phyloP scores from a whole-genome alignment of 805 yeast genomes.

The Starmerella roubikii region DNA sequence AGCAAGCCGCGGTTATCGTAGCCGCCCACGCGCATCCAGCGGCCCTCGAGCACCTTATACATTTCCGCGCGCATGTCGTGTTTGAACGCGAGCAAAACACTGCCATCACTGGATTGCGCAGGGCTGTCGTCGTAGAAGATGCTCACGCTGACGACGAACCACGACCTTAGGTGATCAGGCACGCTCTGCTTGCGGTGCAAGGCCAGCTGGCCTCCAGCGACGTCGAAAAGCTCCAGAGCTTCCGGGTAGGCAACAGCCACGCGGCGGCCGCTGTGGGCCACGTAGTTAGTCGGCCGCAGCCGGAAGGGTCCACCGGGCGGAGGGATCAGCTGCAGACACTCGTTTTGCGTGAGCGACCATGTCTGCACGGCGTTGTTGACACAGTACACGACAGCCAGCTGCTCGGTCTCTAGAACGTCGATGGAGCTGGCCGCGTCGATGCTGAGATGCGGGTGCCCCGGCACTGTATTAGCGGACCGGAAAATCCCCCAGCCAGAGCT shows the following conservation, averaged over 20 bases:
- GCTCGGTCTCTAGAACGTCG: constrained; percentile 22
- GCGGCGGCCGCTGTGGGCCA: constrained; percentile 1
- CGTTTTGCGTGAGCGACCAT: constrained; percentile 39
- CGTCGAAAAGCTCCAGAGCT: constrained; percentile 5
- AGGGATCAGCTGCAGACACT: constrained; percentile 18
- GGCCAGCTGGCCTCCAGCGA: background rate
- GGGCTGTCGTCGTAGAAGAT: background rate
- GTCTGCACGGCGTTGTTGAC: constrained; percentile 41
- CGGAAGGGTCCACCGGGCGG: constrained; percentile 1
- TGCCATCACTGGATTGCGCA: too few species aligned
- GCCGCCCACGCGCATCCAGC: constrained; percentile 7
- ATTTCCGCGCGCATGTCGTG: constrained; percentile 11
- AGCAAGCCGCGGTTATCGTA: constrained; percentile 3
- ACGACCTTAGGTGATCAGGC: constrained; percentile 5
- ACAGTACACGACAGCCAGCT: constrained; percentile 35
- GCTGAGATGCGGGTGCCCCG: constrained; percentile 33
- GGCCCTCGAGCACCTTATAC: background rate
- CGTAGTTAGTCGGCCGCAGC: constrained; percentile 12
- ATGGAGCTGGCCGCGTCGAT: constrained; percentile 29
- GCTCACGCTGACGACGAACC: constrained; percentile 14
- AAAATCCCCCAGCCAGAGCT: constrained; percentile 7
- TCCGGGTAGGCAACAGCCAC: constrained; percentile 8
- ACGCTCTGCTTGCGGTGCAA: background rate
- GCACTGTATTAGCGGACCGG: constrained; percentile 24
- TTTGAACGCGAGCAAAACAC: constrained; percentile 15